Evolutionary conservation across 2,329 filamentous ascomycete species (phyloP), one percentile per base, ranked within the genome.

Genomic region (Colletotrichum tofieldiae): DNA sequence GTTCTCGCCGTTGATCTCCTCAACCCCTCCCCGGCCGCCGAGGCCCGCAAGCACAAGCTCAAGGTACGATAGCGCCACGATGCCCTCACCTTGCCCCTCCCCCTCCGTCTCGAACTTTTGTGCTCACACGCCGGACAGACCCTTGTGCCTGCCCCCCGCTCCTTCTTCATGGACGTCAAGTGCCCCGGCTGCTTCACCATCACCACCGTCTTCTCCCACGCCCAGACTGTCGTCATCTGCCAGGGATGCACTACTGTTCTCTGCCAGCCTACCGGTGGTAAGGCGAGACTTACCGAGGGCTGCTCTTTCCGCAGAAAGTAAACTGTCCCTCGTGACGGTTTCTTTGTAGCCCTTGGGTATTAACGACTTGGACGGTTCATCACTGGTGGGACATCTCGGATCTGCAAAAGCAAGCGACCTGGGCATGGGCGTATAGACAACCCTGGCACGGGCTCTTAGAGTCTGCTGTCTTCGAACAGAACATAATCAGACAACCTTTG

Each of bases 141-240:
- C 79, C 94, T 99, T 82, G 96, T 99, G 85, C 96, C 96, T 82
- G 93, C 91, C 78, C 96, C 96, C 82, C 94, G 96, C 86, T 98
- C 96, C 79, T 99, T 98, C 94, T 99, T 99, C 94, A 99, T 99
- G 96, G 96, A 99, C 86, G 96, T 99, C 91, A 99, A 99, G 93
- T 99, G 96, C 94, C 96, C 96, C 86, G 96, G 96, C 83, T 99
- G 96, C 94, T 99, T 98, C 93, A 98, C 95, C 87, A 99, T 99
- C 92, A 99, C 96, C 87, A 99, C 96, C 86, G 96, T 99, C 88
- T 99, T 98, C 94, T 98, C 96, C 77, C 96, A 99, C 92, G 96
- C 96, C 87, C 96, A 99, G 92, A 99, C 96, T 85, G 96, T 99
- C 86, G 96, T 99, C 87, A 97, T 98, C 91, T 99, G 96, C 93